Evolutionary conservation across 495 filamentous ascomycete genomes (phyloP), one percentile per base, ranked within the genome.

Genomic region (Evernia prunastri): DNA sequence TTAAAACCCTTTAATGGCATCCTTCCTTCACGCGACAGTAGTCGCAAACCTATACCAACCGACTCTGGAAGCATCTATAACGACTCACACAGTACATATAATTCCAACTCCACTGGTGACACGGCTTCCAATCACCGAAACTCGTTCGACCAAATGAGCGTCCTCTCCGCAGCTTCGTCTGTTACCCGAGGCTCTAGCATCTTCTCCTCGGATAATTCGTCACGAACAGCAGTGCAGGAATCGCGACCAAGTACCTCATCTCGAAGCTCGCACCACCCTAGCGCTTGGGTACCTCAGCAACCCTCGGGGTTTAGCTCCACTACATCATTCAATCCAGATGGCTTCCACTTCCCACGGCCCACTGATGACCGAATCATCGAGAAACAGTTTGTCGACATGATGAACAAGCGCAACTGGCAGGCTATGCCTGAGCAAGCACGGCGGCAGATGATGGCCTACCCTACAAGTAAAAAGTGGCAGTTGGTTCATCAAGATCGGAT

Each of bases 361-460:
- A 79, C 85, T 51, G 92, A 96, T 73, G 93, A 96, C 70, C 82
- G 84, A 58, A 74, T 93, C 10, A 88, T 96, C n/a, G 94, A 98
- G 74, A 84, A 89, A 70, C 87, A 96, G 75, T 98, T 97, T 68
- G 78, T 92, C 66, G 88, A 89, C 39, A 78, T 98, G 68, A 98
- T 98, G 95, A 86, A 94, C 68, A 97, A 98, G 75, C 86, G 94
- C 71, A 94, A 92, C 62, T 97, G 91, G 88, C 91, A 95, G 75
- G 92, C 92, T 71, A 81, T 97, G 59, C 94, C 94, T n/a, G 94
- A 97, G 68, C 90, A 96, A 74, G 95, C 93, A 33, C 85, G 88
- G 68, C 81, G 93, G 64, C 94, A 97, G 75, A 97, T 98, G 91
- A 80, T 92, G 74, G 89, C 91, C 20, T 97, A 98, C 70, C 90